A percentile compares a stretch with the other conserved stretches of the same genome.
Evolutionary conservation across 2,329 filamentous ascomycete species (phyloP).

Genomic region (Ambrosiella beaveri): DNA sequence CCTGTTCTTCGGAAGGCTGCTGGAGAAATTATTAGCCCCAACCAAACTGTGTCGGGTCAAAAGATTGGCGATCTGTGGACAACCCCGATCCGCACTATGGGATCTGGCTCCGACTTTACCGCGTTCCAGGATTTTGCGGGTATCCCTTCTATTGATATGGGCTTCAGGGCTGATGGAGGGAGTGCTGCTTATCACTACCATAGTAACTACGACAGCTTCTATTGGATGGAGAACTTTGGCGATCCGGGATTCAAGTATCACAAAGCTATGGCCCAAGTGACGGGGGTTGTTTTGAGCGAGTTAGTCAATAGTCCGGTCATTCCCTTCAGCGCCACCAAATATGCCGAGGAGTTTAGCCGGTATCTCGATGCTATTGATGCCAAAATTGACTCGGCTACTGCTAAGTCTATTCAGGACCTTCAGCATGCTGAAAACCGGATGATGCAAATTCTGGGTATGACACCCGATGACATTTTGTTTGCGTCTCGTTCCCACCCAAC

Average conservation of each 20-base stretch:
- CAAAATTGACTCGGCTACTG: slow-evolving; percentile 23
- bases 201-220: slow-evolving; percentile 77
- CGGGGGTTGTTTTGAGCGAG: slow-evolving; percentile 42
- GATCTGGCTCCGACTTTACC: slow-evolving; percentile 57
- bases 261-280: slow-evolving; percentile 45
- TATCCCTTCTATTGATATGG: slow-evolving; percentile 46
- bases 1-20: slow-evolving; percentile 53
- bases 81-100: slow-evolving; percentile 45
- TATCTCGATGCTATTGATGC: slow-evolving; percentile 36
- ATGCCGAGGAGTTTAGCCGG: slow-evolving; percentile 36
- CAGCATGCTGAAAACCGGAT: background rate
- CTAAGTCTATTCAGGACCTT: background rate
- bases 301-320: slow-evolving; percentile 46
- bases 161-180: slow-evolving; percentile 29
- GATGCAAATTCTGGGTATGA: slow-evolving; percentile 13
- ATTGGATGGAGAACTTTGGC: slow-evolving; percentile 73
- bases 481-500: slow-evolving; percentile 16
- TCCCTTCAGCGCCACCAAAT: slow-evolving; percentile 46
- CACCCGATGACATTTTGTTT: slow-evolving; percentile 19
- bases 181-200: slow-evolving; percentile 65
- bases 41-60: slow-evolving; percentile 56
- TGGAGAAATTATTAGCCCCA: slow-evolving; percentile 47
- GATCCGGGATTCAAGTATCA: slow-evolving; percentile 54
- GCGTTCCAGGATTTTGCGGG: slow-evolving; percentile 59
- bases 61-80: slow-evolving; percentile 55